Base-by-base conservation (phyloP, 148 eudicot species). In the Rhododendron vialii region DNA sequence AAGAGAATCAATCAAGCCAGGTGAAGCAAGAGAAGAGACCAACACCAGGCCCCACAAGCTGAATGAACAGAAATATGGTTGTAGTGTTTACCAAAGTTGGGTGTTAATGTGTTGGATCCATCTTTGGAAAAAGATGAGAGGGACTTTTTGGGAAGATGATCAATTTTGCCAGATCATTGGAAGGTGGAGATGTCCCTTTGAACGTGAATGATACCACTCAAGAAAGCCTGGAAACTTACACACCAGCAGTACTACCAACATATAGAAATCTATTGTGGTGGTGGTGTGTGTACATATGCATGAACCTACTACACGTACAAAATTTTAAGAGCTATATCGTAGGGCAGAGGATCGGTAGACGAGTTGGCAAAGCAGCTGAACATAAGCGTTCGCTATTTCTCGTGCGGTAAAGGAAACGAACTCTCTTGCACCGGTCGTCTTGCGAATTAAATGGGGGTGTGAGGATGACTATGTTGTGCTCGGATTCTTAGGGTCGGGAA, bases 181-280 rank as follows among this genome's bases (percentile, higher is more conserved):
- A 71, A 71, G 76, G 76, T 71, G 76, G 76, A 69, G 14, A 71
- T 71, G 76, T 71, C 76, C 76, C 76, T 71, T 30, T 33, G 41
- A 71, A 71, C 20, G 76, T 71, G 76, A 71, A 71, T 71, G 41
- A 30, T 71, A 71, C 76, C 33, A 71, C 76, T 71, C 76, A 71
- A 14, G 7, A 33, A 71, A 71, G 76, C 38, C 76, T 71, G 76
- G 41, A 71, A 30, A 71, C 33, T 26, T 26, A 67, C 11, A 67
- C 4, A 65, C 28, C 30, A n/a, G 30, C 71, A 65, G 71, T 41
- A 41, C 45, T 65, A n/a, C 30, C 26, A 61, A 7, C n/a, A 63
- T 65, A 10, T 26, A 65, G 0, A 26, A 67, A n/a, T n/a, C 74
- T 10, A 26, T 1, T 8, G 3, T 61, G 13, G 30, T 26, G 15